Evolutionary conservation across 177 flowering plant genomes (phyloP), one percentile per base, ranked within the genome.

Genomic region (Vitis hybrid): DNA sequence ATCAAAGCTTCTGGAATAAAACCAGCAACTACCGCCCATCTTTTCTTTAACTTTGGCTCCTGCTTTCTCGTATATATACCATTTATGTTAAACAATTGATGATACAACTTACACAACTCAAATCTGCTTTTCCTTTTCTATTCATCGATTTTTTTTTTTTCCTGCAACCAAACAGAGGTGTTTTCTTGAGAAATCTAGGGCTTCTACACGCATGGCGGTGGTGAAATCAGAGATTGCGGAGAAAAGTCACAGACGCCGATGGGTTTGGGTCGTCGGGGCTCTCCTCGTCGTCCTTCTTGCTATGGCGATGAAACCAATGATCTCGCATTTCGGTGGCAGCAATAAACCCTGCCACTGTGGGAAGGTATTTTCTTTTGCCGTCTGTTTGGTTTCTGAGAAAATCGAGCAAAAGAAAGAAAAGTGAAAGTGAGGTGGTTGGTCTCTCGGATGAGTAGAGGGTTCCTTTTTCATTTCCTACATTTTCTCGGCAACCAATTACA

Each of bases 261-360:
- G 73, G 79, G 62, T 14, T 48, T 71, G 58, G 74, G 56, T 64
- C 3, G 11, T 70, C 2, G 79, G 75, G 49, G 77, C 82, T 59
- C 17, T 79, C 7, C 18, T 73, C 35, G 66, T 69, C 10, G 6
- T 76, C 13, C n/a, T n/a, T n/a, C 9, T 79, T 8, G 80, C 80
- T 4, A 24, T 66, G n/a, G 73, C 78, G 10, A 5, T 77, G 46
- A 27, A 70, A 56, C 64, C 73, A 5, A 70, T 51, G 1, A 11
- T 64, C 14, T 62, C 78, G 3, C 54, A 63, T 13, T 69, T 67
- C 48, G 65, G 67, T 51, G n/a, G 30, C 17, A 17, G 58, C 60
- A 30, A 57, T 11, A 76, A 65, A 61, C 64, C 74, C 1, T 78
- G 82, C 61, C 48, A 17, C 56, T 78, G 82, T 67, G 66, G 58